A percentile compares a stretch with the other conserved stretches of the same genome.
Evolutionary conservation across 1,139 yeast genomes (phyloP).

Genomic region (Arxiozyma slooffiae): DNA sequence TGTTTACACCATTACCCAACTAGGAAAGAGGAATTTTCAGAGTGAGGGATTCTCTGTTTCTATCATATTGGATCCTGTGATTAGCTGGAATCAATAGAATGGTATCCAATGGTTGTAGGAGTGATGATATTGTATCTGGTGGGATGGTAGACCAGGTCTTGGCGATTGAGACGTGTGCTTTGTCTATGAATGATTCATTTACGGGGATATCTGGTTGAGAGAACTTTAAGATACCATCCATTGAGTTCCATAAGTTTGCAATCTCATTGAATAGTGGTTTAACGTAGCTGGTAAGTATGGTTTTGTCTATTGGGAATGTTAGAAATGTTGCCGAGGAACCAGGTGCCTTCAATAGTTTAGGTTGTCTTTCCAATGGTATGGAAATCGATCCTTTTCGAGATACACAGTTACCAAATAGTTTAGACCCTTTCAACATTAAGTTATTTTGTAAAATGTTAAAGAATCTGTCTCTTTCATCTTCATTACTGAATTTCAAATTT

Average conservation of each 20-base stretch:
- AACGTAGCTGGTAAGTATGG: neutral
- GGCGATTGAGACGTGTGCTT: slow-evolving; percentile 4
- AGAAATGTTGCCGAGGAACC: neutral
- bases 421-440: neutral
- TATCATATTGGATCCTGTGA: neutral
- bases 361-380: slow-evolving; percentile 6
- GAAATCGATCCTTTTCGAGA: too few relatives aligned
- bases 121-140: neutral
- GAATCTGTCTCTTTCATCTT: slow-evolving; percentile 11
- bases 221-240: neutral
- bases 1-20: neutral
- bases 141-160: neutral
- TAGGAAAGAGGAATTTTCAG: neutral
- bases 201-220: neutral
- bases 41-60: slow-evolving; percentile 1
- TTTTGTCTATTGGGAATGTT: neutral
- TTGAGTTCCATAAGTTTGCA: neutral
- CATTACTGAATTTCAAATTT: slow-evolving; percentile 9
- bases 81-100: neutral
- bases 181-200: neutral
- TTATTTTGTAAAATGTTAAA: slow-evolving; percentile 5
- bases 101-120: neutral
- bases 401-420: too few relatives aligned
- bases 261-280: neutral
- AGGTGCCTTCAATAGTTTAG: neutral